phyloP scores from a whole-genome alignment of 495 filamentous ascomycete genomes.

The Penicillium cosmopolitanum region DNA sequence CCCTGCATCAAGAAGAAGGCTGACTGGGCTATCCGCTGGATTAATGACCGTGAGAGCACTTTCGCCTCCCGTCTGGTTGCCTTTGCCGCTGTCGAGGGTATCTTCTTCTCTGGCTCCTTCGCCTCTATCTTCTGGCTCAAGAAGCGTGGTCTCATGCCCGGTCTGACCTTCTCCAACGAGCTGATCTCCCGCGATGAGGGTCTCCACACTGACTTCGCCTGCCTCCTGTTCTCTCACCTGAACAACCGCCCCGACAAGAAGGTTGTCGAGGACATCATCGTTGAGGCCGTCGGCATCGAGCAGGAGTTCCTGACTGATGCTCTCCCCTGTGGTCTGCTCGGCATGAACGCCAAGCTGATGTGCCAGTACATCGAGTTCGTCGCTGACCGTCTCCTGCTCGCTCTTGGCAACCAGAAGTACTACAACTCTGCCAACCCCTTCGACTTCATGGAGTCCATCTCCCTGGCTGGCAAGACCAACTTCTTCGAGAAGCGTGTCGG shows the following conservation, averaged over 20 bases:
- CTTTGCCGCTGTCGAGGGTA: constrained; percentile 97
- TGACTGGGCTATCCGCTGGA: constrained; percentile 96
- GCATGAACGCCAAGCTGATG: constrained; percentile 98
- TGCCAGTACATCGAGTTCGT: constrained; percentile 99
- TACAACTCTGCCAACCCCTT: constrained; percentile 95
- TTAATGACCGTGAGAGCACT: constrained; percentile 85
- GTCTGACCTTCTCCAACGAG: constrained; percentile 98
- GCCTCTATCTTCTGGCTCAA: constrained; percentile 99
- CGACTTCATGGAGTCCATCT: constrained; percentile 99
- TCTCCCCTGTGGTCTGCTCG: constrained; percentile 86
- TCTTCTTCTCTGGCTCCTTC: constrained; percentile 99
- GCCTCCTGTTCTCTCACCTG: constrained; percentile 92
- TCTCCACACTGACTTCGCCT: constrained; percentile 99
- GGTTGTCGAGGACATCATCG: constrained; percentile 83
- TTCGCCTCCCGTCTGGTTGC: constrained; percentile 95
- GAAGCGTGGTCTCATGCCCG: constrained; percentile 99
- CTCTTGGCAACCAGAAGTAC: constrained; percentile 90
- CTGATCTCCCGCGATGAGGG: constrained; percentile 99
- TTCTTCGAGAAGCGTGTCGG: constrained; percentile 99
- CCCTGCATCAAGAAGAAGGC: constrained; percentile 97
- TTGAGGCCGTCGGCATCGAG: constrained; percentile 91
- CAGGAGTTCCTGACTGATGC: constrained; percentile 98
- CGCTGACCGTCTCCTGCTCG: constrained; percentile 88
- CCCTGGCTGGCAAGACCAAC: constrained; percentile 98
- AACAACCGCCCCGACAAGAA: constrained; percentile 85